Conservation (phyloP, 2,329 filamentous ascomycete species). For the Meredithiella fracta region DNA sequence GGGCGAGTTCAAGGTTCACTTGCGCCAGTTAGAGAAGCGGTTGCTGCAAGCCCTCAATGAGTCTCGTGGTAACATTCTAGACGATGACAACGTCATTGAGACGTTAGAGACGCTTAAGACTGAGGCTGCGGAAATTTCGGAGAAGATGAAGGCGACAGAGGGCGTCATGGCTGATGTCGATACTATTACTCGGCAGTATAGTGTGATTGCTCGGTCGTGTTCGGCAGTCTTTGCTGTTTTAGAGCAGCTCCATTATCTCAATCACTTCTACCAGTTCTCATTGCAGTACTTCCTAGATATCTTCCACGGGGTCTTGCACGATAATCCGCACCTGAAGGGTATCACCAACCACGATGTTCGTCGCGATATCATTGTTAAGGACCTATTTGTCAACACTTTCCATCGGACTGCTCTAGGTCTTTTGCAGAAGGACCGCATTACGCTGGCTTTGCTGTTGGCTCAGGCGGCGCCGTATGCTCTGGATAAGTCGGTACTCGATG, state of each 20-base stretch:
- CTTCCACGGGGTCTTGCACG: slow-evolving; percentile 78
- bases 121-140: slow-evolving; percentile 87
- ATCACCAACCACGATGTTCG: slow-evolving; percentile 62
- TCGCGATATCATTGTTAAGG: slow-evolving; percentile 76
- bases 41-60: slow-evolving; percentile 91
- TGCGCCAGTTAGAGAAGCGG: slow-evolving; percentile 86
- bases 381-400: slow-evolving; percentile 82
- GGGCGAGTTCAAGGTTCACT: slow-evolving; percentile 97
- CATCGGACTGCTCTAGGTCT: slow-evolving; percentile 85
- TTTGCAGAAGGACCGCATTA: slow-evolving; percentile 85
- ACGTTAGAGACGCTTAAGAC: slow-evolving; percentile 96
- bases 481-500: slow-evolving; percentile 78
- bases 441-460: slow-evolving; percentile 82
- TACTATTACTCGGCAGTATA: slow-evolving; percentile 86
- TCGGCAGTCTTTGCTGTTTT: slow-evolving; percentile 94
- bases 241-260: slow-evolving; percentile 93
- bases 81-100: slow-evolving; percentile 96
- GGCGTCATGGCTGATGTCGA: slow-evolving; percentile 98
- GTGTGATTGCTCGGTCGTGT: slow-evolving; percentile 81
- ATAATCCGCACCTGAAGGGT: slow-evolving; percentile 54
- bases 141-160: slow-evolving; percentile 91
- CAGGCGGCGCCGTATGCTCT: slow-evolving; percentile 94
- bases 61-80: slow-evolving; percentile 91
- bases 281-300: slow-evolving; percentile 97
- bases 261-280: slow-evolving; percentile 99